Percentiles rank a stretch among this genome's conserved stretches.
phyloP scores from a whole-genome alignment of 208 protist genomes.

The Angomonas ambiguus region DNA sequence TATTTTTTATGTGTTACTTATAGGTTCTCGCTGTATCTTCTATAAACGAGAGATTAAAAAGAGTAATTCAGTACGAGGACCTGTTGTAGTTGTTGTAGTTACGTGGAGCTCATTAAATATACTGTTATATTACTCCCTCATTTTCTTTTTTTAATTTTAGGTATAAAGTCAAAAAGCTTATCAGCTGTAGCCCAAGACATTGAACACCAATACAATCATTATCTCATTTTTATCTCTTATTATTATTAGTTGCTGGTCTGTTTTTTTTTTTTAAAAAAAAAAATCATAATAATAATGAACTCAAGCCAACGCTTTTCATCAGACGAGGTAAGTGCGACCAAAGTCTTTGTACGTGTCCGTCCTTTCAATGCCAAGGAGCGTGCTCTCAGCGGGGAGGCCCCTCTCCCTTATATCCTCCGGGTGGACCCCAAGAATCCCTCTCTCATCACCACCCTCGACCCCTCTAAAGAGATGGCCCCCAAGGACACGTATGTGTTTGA shows the following conservation, averaged over 20 bases:
- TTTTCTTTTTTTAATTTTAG: too few species aligned
- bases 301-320: background rate
- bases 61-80: too few species aligned
- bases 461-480: constrained; percentile 27
- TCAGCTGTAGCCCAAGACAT: too few species aligned
- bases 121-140: too few species aligned
- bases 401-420: constrained; percentile 20
- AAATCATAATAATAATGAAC: constrained; percentile 1
- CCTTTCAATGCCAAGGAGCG: constrained; percentile 56
- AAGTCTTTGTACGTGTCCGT: constrained; percentile 74
- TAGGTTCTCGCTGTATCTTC: background rate
- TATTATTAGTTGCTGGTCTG: background rate
- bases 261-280: constrained; percentile 1
- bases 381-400: background rate
- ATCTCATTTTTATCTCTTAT: background rate
- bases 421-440: constrained; percentile 57
- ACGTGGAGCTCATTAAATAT: too few species aligned
- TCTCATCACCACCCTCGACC: constrained; percentile 62
- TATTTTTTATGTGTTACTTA: constrained; percentile 5
- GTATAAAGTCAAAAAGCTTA: too few species aligned
- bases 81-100: too few species aligned
- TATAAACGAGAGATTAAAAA: background rate
- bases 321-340: constrained; percentile 38
- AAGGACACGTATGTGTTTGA: constrained; percentile 70
- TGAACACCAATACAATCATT: too few species aligned